phyloP scores from a whole-genome alignment of 2,329 filamentous ascomycete genomes.

The Sporothrix curviconia region DNA sequence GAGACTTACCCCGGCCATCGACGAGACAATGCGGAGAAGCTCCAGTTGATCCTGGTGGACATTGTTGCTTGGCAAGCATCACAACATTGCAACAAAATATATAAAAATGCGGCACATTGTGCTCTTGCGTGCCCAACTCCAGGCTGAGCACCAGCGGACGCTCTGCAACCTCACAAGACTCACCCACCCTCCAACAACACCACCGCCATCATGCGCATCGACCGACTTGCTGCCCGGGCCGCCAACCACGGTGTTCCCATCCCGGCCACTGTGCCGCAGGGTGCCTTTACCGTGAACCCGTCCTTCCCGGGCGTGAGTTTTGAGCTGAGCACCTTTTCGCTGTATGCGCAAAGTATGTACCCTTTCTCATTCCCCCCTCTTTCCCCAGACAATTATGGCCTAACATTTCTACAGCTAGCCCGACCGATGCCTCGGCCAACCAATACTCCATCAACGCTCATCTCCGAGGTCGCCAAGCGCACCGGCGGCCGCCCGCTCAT shows the following conservation, averaged over 20 bases:
- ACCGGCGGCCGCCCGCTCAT: neutral
- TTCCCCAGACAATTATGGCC: neutral
- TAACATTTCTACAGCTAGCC: neutral
- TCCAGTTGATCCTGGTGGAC: no score
- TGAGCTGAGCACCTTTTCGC: neutral
- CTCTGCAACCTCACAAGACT: neutral
- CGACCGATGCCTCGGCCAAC: neutral
- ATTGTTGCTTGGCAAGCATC: no score
- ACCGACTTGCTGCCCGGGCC: slow-evolving; percentile 1
- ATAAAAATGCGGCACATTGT: no score
- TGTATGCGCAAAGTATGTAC: neutral
- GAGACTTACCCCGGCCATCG: no score
- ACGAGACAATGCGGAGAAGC: no score
- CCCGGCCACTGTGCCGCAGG: neutral
- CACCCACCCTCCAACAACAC: no score
- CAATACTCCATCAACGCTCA: slow-evolving; percentile 1
- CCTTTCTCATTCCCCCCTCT: no score
- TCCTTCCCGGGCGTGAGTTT: slow-evolving; percentile 2
- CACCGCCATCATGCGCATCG: neutral
- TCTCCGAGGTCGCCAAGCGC: neutral
- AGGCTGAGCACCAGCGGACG: no score
- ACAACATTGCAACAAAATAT: no score
- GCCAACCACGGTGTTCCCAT: slow-evolving; percentile 2
- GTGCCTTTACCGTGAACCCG: neutral
- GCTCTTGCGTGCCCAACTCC: no score